A percentile compares a stretch with the other conserved stretches of the same genome.
phyloP scores from a whole-genome alignment of 768 basidiomycete genomes.

The Melanogaster broomeanus region DNA sequence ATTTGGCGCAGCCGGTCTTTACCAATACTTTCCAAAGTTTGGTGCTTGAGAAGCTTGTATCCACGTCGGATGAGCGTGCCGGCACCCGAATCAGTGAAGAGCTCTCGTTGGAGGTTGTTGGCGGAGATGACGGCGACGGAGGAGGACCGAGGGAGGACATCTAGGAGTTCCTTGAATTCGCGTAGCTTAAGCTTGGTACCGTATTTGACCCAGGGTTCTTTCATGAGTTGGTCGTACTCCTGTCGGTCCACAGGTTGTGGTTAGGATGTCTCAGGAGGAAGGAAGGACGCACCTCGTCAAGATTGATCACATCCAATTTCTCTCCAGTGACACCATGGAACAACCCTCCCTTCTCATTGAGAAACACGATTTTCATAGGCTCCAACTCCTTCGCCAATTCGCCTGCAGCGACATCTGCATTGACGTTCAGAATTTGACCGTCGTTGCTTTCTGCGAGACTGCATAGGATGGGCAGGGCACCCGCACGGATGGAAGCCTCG shows the following conservation, averaged over 20 bases:
- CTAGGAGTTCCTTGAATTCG: slow-evolving; percentile 98
- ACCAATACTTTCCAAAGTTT: slow-evolving; percentile 78
- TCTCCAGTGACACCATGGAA: slow-evolving; percentile 98
- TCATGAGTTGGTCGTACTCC: slow-evolving; percentile 97
- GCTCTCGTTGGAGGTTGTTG: slow-evolving; percentile 91
- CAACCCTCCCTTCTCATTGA: slow-evolving; percentile 98
- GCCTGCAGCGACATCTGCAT: slow-evolving; percentile 97
- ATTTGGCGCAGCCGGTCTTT: slow-evolving; percentile 94
- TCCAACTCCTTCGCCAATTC: slow-evolving; percentile 98
- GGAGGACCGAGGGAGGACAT: slow-evolving; percentile 95
- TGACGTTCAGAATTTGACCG: slow-evolving; percentile 99
- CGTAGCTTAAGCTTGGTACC: slow-evolving; percentile 99
- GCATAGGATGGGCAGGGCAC: slow-evolving; percentile 94
- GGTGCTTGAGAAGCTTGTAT: slow-evolving; percentile 95
- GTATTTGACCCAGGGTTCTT: slow-evolving; percentile 98
- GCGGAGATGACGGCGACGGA: slow-evolving; percentile 97
- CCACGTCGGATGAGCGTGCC: slow-evolving; percentile 98
- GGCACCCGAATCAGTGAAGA: slow-evolving; percentile 97
- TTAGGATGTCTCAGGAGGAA: not conserved
- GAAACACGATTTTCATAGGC: slow-evolving; percentile 97
- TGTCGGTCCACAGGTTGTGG: slow-evolving; percentile 26
- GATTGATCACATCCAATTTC: slow-evolving; percentile 94
- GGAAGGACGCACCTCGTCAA: slow-evolving; percentile 76
- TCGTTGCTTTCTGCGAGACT: slow-evolving; percentile 92
- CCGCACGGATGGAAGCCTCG: slow-evolving; percentile 95